Evolutionary conservation across 352 stramenopile species (phyloP), one percentile per base, ranked within the genome.

Genomic region (Phytophthora ramorum): DNA sequence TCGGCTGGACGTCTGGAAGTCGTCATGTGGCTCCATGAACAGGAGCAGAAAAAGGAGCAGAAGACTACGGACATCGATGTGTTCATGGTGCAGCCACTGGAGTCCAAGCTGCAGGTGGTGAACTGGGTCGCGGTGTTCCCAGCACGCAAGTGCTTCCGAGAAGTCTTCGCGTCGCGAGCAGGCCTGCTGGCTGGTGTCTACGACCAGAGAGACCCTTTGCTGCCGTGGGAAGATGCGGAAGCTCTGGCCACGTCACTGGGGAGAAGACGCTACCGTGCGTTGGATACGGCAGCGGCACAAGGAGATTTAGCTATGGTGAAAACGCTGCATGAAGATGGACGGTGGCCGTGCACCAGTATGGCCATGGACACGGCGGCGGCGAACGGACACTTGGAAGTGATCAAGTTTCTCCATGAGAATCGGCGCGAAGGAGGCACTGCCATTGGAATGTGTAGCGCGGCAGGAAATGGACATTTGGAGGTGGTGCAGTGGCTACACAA

Each of bases 101-200:
- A 69, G 45, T 19, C 49, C 13, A 45, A 65, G 41, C 30, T 72
- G n/a, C 62, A 71, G 22, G 74, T 75, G 16, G 37, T 79, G 14
- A 82, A 82, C 40, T 82, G 70, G 74, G 69, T 79, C 4, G 38
- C 70, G 0, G 67, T 79, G n/a, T 75, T 82, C 41, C 62, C 63
- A 0, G 54, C 53, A 7, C 22, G 32, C 13, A 69, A 61, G 50
- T 75, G 46, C 37, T 79, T 77, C 30, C 56, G 74, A 41, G 70
- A 82, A 44, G 74, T 59, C 0, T 77, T 82, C 20, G 74, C 70
- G 1, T 79, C 71, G 10, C 59, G 70, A 44, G 43, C 41, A 1
- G 74, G 74, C 7, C 51, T 79, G 3, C 37, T 75, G 17, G 71
- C 69, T 4, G 53, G 60, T 20, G 43, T 63, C 0, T 82, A 75